A percentile compares a stretch with the other conserved stretches of the same genome.
Evolutionary conservation across 129 eudicot species (phyloP).

Genomic region (Heracleum sosnowskyi): DNA sequence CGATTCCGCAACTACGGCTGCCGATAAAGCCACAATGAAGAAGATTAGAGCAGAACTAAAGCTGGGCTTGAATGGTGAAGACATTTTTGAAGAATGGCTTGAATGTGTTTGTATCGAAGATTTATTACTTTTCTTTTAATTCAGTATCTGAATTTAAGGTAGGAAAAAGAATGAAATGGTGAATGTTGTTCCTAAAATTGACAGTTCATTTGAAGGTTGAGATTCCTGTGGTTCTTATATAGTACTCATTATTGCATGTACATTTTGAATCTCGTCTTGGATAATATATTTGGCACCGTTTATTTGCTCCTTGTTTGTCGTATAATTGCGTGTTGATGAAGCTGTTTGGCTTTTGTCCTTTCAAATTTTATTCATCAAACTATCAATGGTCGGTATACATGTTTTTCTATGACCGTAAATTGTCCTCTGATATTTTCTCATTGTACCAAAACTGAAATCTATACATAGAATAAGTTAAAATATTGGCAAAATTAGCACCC

Average conservation of each 20-base stretch:
- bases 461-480: too few relatives aligned
- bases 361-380: neutral
- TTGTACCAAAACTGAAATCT: too few relatives aligned
- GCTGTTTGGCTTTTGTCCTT: neutral
- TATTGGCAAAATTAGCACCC: too few relatives aligned
- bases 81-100: neutral
- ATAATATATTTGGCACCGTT: neutral
- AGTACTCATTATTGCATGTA: neutral
- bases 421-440: neutral
- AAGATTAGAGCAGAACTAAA: neutral
- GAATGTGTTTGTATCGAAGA: neutral
- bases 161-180: neutral
- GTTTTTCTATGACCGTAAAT: neutral
- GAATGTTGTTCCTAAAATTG: neutral
- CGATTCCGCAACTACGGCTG: neutral
- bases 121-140: neutral
- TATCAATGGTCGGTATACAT: neutral
- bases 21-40: neutral
- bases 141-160: neutral
- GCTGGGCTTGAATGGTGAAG: neutral
- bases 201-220: neutral
- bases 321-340: neutral
- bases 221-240: neutral
- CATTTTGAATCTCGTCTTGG: neutral
- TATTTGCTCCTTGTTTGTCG: slow-evolving; percentile 5